phyloP scores from a whole-genome alignment of 176 grass and related monocot species.

The Echinochloa phyllopogon region DNA sequence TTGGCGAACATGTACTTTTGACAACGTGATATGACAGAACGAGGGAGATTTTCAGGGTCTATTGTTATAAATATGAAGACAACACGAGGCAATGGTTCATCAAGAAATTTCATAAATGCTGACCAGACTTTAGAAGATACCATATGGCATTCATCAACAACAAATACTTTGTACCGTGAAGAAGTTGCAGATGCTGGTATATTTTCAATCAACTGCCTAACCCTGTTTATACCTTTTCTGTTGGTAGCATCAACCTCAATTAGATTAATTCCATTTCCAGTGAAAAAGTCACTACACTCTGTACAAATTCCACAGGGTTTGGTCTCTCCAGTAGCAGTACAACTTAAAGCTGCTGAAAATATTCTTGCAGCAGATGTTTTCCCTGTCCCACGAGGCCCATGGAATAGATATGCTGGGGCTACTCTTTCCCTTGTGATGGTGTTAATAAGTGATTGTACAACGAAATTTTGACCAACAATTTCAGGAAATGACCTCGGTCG shows the following conservation, averaged over 20 bases:
- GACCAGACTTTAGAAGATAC: slow-evolving; percentile 89
- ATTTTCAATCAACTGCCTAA: slow-evolving; percentile 79
- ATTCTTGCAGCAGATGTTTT: slow-evolving; percentile 89
- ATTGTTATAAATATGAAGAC: slow-evolving; percentile 94
- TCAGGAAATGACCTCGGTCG: slow-evolving; percentile 80
- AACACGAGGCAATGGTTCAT: slow-evolving; percentile 77
- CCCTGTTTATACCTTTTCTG: slow-evolving; percentile 80
- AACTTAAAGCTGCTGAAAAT: slow-evolving; percentile 90
- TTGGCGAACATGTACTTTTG: slow-evolving; percentile 87
- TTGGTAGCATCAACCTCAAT: slow-evolving; percentile 94
- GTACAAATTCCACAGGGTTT: slow-evolving; percentile 86
- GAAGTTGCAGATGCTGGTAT: slow-evolving; percentile 66
- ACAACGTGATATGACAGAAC: slow-evolving; percentile 77
- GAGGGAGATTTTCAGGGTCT: slow-evolving; percentile 75
- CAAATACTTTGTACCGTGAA: slow-evolving; percentile 82
- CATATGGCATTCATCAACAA: slow-evolving; percentile 94
- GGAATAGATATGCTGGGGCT: slow-evolving; percentile 93
- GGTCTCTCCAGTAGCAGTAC: slow-evolving; percentile 57
- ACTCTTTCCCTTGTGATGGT: slow-evolving; percentile 81
- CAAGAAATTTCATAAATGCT: slow-evolving; percentile 86
- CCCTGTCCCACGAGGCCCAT: slow-evolving; percentile 95
- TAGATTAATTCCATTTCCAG: slow-evolving; percentile 64
- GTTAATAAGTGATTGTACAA: slow-evolving; percentile 94
- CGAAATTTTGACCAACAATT: slow-evolving; percentile 90
- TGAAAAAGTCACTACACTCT: slow-evolving; percentile 65